Evolutionary conservation across 2,329 filamentous ascomycete species (phyloP).

Genomic region (Penicillium hordei): DNA sequence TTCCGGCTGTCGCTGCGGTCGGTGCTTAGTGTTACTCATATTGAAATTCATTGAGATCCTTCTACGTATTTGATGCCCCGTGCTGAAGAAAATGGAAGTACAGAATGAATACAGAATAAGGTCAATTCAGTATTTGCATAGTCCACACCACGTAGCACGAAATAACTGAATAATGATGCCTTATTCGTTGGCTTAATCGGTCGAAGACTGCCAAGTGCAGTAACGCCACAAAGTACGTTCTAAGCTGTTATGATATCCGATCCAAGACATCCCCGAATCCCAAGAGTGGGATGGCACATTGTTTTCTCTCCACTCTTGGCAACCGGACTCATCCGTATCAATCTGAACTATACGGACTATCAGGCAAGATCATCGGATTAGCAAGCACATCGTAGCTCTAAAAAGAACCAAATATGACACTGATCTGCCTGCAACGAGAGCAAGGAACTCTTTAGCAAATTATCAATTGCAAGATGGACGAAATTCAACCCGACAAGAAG

Average conservation of each 20-base stretch:
- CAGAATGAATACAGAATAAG: background rate
- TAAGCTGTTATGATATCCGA: background rate
- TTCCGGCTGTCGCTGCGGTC: slow-evolving; percentile 14
- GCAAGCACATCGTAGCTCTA: background rate
- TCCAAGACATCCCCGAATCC: background rate
- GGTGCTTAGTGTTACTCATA: slow-evolving; percentile 12
- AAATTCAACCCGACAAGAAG: slow-evolving; percentile 19
- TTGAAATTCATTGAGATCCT: background rate
- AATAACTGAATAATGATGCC: background rate
- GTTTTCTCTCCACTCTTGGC: background rate
- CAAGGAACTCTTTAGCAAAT: background rate
- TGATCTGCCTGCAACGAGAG: background rate
- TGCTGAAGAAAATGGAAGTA: background rate
- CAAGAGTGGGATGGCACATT: slow-evolving; percentile 4
- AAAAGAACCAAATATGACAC: slow-evolving; percentile 7
- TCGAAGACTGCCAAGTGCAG: no score
- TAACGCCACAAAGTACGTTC: background rate
- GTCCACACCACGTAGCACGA: background rate
- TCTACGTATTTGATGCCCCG: background rate
- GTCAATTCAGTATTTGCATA: background rate
- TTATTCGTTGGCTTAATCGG: background rate
- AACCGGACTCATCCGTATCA: background rate
- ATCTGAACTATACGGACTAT: background rate
- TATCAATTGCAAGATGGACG: slow-evolving; percentile 15
- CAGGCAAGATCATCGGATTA: background rate